phyloP scores from a whole-genome alignment of 169 alveolate species.

The Toxoplasma gondii region DNA sequence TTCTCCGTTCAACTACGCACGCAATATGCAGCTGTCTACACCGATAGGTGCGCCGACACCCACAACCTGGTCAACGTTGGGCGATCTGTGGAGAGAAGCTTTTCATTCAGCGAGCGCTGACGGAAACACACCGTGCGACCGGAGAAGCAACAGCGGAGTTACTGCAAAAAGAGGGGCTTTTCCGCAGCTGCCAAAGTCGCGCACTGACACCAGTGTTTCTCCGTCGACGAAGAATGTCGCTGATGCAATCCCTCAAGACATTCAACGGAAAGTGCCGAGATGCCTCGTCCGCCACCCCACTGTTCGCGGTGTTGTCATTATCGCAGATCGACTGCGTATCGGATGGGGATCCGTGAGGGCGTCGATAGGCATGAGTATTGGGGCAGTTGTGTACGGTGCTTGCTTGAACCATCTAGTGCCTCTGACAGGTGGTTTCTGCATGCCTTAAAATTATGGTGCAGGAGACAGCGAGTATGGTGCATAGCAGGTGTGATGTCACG shows the following conservation, averaged over 20 bases:
- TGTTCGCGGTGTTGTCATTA: neutral
- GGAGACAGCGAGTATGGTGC: neutral
- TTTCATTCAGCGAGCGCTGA: neutral
- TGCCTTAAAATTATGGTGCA: no score
- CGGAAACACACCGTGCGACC: no score
- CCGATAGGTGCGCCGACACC: conserved; percentile 17
- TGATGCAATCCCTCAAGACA: neutral
- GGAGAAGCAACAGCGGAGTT: no score
- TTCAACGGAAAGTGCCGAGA: neutral
- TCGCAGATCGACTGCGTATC: conserved; percentile 36
- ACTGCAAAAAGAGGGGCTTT: no score
- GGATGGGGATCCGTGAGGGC: conserved; percentile 70
- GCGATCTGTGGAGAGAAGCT: conserved; percentile 3
- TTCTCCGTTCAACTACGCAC: conserved; percentile 60
- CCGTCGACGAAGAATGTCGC: no score
- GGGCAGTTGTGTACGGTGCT: conserved; percentile 33
- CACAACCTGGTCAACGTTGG: neutral
- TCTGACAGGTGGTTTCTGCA: neutral
- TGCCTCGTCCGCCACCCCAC: neutral
- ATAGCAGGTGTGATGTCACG: neutral
- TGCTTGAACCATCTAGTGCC: neutral
- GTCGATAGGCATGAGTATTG: conserved; percentile 53
- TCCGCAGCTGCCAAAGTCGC: no score
- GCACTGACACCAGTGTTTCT: no score
- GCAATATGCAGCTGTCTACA: conserved; percentile 54